These are phyloP conservation scores for Fagopyrum esculentum DNA, from an alignment of 148 eudicot species.

Conservation along the genomic window DNA sequence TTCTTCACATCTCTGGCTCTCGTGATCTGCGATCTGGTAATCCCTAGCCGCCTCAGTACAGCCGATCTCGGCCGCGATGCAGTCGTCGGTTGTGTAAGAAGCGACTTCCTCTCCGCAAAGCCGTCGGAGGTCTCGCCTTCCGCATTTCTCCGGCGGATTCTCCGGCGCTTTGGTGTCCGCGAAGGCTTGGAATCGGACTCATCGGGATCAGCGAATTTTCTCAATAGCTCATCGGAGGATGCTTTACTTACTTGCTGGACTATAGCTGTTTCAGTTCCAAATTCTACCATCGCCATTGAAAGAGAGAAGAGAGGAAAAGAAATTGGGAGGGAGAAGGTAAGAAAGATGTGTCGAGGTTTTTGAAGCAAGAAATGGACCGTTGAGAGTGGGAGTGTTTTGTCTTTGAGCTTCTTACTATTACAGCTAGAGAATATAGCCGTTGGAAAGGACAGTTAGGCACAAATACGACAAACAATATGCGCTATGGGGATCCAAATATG, in stretches of 20 bases:
- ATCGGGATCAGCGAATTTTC: conserved; percentile 56
- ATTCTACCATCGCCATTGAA: conserved; percentile 11
- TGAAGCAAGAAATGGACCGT: conserved; percentile 32
- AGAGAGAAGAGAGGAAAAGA: conserved; percentile 10
- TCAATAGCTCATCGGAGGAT: conserved; percentile 65
- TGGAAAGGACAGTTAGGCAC: conserved; percentile 13
- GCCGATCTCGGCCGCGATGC: conserved; percentile 18
- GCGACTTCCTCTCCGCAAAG: conserved; percentile 40
- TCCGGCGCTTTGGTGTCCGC: conserved; percentile 28
- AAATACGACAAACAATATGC: not conserved
- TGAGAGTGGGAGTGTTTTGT: conserved; percentile 13
- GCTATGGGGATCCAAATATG: too few species aligned
- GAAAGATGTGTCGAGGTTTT: not conserved
- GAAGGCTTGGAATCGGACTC: conserved; percentile 25
- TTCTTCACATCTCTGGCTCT: conserved; percentile 32
- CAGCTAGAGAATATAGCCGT: conserved; percentile 58
- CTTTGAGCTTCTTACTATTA: conserved; percentile 10
- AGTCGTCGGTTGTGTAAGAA: conserved; percentile 28
- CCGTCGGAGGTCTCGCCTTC: conserved; percentile 12
- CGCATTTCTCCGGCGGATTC: not conserved
- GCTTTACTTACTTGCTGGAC: conserved; percentile 72
- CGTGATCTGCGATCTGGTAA: conserved; percentile 30
- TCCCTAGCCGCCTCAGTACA: conserved; percentile 31
- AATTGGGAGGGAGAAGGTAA: not conserved
- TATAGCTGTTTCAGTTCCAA: conserved; percentile 15